Base-by-base conservation (phyloP, 371 early-diverging fungal species). In the Apophysomyces sp. region DNA sequence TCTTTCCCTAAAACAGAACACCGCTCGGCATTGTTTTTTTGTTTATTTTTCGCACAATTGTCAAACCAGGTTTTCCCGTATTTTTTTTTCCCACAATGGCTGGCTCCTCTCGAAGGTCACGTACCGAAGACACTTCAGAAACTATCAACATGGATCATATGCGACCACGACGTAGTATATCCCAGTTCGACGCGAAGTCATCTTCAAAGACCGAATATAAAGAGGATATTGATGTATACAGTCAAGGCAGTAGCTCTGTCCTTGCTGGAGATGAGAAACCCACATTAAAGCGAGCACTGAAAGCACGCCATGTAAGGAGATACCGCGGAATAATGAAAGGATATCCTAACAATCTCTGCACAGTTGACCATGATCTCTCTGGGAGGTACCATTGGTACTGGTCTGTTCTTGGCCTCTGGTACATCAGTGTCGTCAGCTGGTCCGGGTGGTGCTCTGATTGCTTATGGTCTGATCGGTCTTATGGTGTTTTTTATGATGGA, bases 381-480 rank as follows among this genome's bases (percentile, higher is more conserved):
- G 37, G 91, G 90, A 27, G 91, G 91, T 44, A 89, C 90, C 0
- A 88, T 92, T 41, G 88, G 91, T 49, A 96, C 94, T 9, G 96
- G 96, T 44, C 75, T 95, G 29, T 95, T 94, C 69, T 73, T 95
- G 52, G 92, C 90, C n/a, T 90, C 92, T 27, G 94, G 94, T 36
- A 71, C 82, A 11, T 85, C 90, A 3, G 82, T 96, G 36, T 84
- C 87, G 4, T 60, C 67, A 3, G 96, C 91, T 4, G 96, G 96
- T 7, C 94, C 96, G n/a, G 90, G 83, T 11, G 94, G 91, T 57
- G 86, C 91, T 0, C 75, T 94, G 63, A 62, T 92, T 12, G 91
- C 93, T 8, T 95, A 90, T 67, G 55, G 68, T 18, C 58, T 88
- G 13, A 87, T 91, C 36, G 93, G 93, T 34, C 63, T 86, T 4